Percentiles rank a stretch among this genome's conserved stretches.
These are phyloP conservation scores for Saccharum officinarum DNA, from an alignment of 176 grass and related monocot genomes.

Conservation along the genomic window DNA sequence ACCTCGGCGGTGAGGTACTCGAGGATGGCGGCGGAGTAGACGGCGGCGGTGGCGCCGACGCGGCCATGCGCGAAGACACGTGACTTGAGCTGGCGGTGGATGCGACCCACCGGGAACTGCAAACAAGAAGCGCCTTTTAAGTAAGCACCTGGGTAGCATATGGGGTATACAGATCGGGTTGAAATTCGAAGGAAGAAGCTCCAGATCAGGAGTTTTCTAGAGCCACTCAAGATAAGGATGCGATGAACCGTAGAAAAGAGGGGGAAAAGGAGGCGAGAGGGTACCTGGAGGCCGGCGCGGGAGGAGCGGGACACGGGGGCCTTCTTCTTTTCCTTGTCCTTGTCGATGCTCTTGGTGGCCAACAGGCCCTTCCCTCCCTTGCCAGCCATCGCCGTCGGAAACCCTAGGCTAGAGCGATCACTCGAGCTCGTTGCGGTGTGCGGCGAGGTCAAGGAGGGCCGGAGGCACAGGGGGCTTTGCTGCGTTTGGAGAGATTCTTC, in stretches of 20 bases:
- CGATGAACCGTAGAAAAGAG: neutral
- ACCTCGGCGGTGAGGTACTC: conserved; percentile 79
- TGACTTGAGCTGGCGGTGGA: conserved; percentile 73
- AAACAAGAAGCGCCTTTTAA: neutral
- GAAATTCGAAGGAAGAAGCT: no score
- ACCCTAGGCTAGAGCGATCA: neutral
- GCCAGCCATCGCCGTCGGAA: conserved; percentile 52
- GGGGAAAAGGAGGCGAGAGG: neutral
- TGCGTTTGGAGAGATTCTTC: neutral
- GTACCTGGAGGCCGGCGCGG: conserved; percentile 67
- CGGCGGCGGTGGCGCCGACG: conserved; percentile 72
- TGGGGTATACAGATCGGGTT: no score
- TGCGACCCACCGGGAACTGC: conserved; percentile 62
- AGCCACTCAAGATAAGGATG: neutral
- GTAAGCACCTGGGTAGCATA: no score
- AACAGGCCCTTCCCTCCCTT: conserved; percentile 82
- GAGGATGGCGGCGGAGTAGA: conserved; percentile 70
- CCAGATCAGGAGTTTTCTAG: neutral
- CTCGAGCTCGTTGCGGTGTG: neutral
- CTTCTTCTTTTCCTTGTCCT: conserved; percentile 67
- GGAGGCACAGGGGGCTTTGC: neutral
- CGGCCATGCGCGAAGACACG: conserved; percentile 60
- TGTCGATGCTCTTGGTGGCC: conserved; percentile 54
- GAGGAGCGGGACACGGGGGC: conserved; percentile 72
- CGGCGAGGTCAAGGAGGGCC: neutral